These are phyloP conservation scores for Dactylonectria macrodidyma DNA, from an alignment of 2,329 filamentous ascomycete genomes.

Conservation along the genomic window DNA sequence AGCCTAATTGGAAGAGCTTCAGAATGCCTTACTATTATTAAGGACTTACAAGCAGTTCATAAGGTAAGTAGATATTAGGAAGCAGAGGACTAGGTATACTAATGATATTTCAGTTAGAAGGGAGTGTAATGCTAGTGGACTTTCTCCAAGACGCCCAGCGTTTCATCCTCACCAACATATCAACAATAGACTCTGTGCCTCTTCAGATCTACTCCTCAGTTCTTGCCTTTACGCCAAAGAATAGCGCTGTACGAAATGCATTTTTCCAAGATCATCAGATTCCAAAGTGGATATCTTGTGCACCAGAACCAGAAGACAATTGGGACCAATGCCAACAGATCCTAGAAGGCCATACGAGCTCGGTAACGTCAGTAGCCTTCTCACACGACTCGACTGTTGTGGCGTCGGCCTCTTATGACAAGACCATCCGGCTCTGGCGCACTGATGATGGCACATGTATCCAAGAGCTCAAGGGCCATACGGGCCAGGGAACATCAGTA, in stretches of 20 bases:
- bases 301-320: background rate
- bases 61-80: background rate
- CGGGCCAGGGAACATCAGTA: no score
- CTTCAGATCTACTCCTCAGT: constrained; percentile 22
- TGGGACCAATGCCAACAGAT: background rate
- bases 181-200: background rate
- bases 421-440: no score
- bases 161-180: constrained; percentile 1
- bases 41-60: background rate
- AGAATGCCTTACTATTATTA: background rate
- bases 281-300: constrained; percentile 8
- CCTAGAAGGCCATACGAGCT: constrained; percentile 8
- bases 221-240: constrained; percentile 8
- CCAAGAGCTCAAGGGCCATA: constrained; percentile 14
- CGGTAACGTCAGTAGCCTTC: background rate
- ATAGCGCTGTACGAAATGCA: background rate
- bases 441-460: background rate
- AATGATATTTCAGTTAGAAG: background rate
- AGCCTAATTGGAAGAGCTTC: background rate
- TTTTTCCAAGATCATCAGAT: background rate
- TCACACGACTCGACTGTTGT: no score
- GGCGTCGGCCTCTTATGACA: no score
- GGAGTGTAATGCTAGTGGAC: background rate
- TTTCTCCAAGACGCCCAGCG: constrained; percentile 10
- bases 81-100: background rate